phyloP scores from a whole-genome alignment of 1,139 yeast species.

The Magnusiomyces magnusii region DNA sequence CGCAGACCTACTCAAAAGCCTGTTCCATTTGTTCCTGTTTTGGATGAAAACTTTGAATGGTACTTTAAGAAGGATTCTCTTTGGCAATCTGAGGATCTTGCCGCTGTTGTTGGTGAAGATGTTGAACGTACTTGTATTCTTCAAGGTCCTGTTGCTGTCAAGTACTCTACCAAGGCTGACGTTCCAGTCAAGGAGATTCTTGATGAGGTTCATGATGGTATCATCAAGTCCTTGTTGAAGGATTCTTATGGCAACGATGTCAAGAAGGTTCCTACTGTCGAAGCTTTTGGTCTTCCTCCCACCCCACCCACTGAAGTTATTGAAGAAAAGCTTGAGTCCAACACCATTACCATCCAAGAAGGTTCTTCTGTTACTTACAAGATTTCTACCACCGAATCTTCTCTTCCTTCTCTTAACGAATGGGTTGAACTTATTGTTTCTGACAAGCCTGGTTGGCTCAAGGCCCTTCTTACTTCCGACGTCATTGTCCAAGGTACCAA shows the following conservation, averaged over 20 bases:
- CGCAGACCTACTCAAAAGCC: constrained; percentile 88
- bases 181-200: constrained; percentile 90
- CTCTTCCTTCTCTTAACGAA: constrained; percentile 35
- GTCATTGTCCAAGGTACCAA: constrained; percentile 80
- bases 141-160: constrained; percentile 98
- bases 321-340: constrained; percentile 28
- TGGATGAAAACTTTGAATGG: constrained; percentile 89
- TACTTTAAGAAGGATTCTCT: constrained; percentile 97
- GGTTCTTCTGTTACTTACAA: constrained; percentile 41
- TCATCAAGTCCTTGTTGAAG: constrained; percentile 57
- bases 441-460: constrained; percentile 73
- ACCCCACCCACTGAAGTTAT: constrained; percentile 33
- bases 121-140: constrained; percentile 97
- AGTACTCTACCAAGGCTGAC: constrained; percentile 74
- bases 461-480: constrained; percentile 73
- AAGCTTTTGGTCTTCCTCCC: constrained; percentile 71
- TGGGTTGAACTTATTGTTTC: constrained; percentile 90
- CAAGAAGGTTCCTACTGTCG: constrained; percentile 73
- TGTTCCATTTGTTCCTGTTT: constrained; percentile 93
- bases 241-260: constrained; percentile 67
- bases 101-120: constrained; percentile 92
- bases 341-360: constrained; percentile 34
- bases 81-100: constrained; percentile 98
- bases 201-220: constrained; percentile 87
- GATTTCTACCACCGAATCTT: constrained; percentile 34